Base-by-base conservation (phyloP, 1,284 basidiomycete genomes). In the Ustilago vetiveriae region DNA sequence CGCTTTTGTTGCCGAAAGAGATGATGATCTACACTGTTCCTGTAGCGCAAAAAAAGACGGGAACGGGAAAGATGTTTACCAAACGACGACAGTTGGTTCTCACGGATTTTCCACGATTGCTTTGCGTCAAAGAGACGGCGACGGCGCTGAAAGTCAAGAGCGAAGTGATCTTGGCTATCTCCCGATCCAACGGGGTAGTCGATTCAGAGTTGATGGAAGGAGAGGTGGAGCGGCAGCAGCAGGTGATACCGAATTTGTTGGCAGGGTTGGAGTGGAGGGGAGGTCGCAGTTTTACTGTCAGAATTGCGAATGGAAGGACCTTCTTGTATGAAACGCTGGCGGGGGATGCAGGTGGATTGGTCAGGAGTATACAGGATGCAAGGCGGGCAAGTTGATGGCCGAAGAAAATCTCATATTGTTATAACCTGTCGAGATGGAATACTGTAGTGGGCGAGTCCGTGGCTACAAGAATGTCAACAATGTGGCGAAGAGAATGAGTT, bases 51-150 rank as follows among this genome's bases (percentile, higher is more conserved):
- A 62, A 65, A n/a, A 73, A 67, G 54, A 71, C 74, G 10, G 78
- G 76, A 1, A 44, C 75, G 3, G 72, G 74, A 2, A 70, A 72
- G 38, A 76, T 77, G 57, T 85, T 77, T 56, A 83, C 60, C 48
- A 85, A 74, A 71, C 84, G 84, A 33, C 82, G 84, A 4, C 83
- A 84, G 38, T 78, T 86, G 36, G 80, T 86, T 26, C 73, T 86
- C 3, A 86, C 86, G 16, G 85, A 85, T 66, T 83, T 85, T 45
- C 85, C 85, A 4, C 79, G 86, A 6, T 75, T 86, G n/a, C 76
- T 86, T 9, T 84, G 84, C 50, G 83, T 85, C 73, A 85, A 85
- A 66, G 85, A 86, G 44, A 66, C 68, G 3, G 73, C 69, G 5
- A 68, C 68, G 7, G 73, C 69, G 32, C 74, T 85, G 49, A 82